These are phyloP conservation scores for Penicillium concentricum DNA, from an alignment of 2,329 filamentous ascomycete species.

Conservation along the genomic window DNA sequence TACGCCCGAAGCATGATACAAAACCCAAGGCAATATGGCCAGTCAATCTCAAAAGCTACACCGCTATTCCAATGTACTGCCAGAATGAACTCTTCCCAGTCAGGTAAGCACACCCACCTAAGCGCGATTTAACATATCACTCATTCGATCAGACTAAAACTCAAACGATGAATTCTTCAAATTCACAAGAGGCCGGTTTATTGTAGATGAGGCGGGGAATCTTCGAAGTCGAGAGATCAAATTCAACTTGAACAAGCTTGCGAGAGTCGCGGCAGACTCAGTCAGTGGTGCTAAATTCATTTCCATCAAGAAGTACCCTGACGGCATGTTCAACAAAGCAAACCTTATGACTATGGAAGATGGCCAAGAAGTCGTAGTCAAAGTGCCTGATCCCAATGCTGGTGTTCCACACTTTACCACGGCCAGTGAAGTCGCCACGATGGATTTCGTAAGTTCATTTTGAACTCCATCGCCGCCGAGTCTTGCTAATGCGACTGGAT, in stretches of 20 bases:
- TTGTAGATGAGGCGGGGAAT: conserved; percentile 27
- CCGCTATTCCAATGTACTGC: background rate
- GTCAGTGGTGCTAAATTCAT: conserved; percentile 19
- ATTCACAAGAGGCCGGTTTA: conserved; percentile 31
- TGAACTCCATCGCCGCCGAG: background rate
- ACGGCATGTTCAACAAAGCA: conserved; percentile 34
- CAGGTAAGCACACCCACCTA: conserved; percentile 14
- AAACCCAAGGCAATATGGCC: conserved; percentile 12
- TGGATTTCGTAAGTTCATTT: conserved; percentile 21
- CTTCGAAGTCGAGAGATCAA: conserved; percentile 21
- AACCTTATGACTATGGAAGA: conserved; percentile 33
- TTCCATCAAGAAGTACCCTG: conserved; percentile 24
- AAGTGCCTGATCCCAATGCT: conserved; percentile 36
- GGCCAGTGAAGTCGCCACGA: conserved; percentile 41
- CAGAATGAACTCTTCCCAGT: conserved; percentile 6
- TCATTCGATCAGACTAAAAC: conserved; percentile 27
- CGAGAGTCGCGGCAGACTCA: conserved; percentile 20
- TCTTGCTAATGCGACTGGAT: background rate
- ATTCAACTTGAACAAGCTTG: conserved; percentile 25
- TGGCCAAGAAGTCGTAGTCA: conserved; percentile 32
- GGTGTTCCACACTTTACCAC: conserved; percentile 29
- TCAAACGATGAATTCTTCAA: conserved; percentile 28
- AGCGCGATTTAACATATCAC: conserved; percentile 11
- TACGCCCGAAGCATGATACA: conserved; percentile 8
- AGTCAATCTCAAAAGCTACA: conserved; percentile 14